Base-by-base conservation (phyloP, 2,329 filamentous ascomycete genomes). In the Alternaria hordeiaustralica region DNA sequence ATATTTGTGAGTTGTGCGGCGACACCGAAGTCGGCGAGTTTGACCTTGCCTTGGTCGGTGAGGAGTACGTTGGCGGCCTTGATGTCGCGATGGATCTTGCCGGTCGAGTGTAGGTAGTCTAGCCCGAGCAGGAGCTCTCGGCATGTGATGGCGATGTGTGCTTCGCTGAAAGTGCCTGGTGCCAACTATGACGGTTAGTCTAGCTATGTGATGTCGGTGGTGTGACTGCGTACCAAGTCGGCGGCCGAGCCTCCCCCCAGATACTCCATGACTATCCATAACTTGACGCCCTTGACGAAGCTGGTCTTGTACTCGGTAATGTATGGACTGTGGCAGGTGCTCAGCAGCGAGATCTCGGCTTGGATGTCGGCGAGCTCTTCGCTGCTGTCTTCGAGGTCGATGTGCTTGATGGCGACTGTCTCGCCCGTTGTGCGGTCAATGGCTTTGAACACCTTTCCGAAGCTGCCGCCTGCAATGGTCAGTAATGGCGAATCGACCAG, bases 251-350 rank as follows among this genome's bases (percentile, higher is more conserved):
- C 96, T 67, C 96, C 96, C 6, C 96, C 96, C 11, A 99, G 84
- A 77, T 92, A 99, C 81, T 99, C 96, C 96, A 99, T 99, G 62
- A 98, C 93, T 77, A 99, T 99, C 96, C 96, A 99, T 84, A 99
- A 84, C 82, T 98, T 99, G 79, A 94, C 92, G 25, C 96, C 96
- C 71, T 93, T 89, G n/a, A 98, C 87, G 80, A 98, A 99, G 77
- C 94, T 97, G 21, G 93, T 92, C 79, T 94, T 96, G 86, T 99
- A 99, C 78, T 97, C 92, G 15, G 96, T 98, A 71, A 99, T 94
- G 80, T 92, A 96, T 51, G 92, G 91, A 78, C 94, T 97, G 71
- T 92, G 92, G 84, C 96, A 99, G 57, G 96, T 97, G 81, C 94
- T 96, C 65, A 99, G 86, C 33, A 99, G 92, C 3, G 93, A 92